phyloP scores from a whole-genome alignment of 208 protist species.

The Crithidia fasciculata region DNA sequence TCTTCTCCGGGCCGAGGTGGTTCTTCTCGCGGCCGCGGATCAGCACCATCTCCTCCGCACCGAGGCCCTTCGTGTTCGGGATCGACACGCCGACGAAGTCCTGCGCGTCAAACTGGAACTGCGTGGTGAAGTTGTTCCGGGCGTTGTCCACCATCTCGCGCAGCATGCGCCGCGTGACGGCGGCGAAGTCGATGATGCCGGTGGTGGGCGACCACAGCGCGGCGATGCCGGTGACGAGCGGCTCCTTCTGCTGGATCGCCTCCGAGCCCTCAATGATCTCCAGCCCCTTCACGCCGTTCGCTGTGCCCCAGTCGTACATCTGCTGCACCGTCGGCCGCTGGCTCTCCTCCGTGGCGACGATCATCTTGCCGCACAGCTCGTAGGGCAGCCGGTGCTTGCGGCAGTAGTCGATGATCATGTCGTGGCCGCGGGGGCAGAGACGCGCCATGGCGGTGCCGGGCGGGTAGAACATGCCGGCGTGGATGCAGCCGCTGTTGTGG shows the following conservation, averaged over 20 bases:
- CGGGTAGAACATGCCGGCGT: conserved; percentile 93
- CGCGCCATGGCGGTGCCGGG: conserved; percentile 75
- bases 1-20: conserved; percentile 77
- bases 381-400: conserved; percentile 81
- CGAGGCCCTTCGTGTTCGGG: conserved; percentile 19
- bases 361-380: conserved; percentile 89
- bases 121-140: conserved; percentile 51
- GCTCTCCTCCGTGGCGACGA: conserved; percentile 74
- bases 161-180: conserved; percentile 73
- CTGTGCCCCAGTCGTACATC: conserved; percentile 76
- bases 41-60: conserved; percentile 65
- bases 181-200: conserved; percentile 87
- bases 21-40: conserved; percentile 78
- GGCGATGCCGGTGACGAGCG: conserved; percentile 62
- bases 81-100: conserved; percentile 78
- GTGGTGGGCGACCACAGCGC: conserved; percentile 89
- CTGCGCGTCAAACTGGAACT: conserved; percentile 74
- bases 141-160: conserved; percentile 51
- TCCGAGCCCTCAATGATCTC: conserved; percentile 67
- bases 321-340: conserved; percentile 64
- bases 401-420: conserved; percentile 89
- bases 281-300: conserved; percentile 85
- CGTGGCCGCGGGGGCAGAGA: conserved; percentile 86
- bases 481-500: conserved; percentile 93
- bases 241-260: conserved; percentile 78